Evolutionary conservation across 169 alveolate species (phyloP).

Genomic region (Cryptosporidium canis): DNA sequence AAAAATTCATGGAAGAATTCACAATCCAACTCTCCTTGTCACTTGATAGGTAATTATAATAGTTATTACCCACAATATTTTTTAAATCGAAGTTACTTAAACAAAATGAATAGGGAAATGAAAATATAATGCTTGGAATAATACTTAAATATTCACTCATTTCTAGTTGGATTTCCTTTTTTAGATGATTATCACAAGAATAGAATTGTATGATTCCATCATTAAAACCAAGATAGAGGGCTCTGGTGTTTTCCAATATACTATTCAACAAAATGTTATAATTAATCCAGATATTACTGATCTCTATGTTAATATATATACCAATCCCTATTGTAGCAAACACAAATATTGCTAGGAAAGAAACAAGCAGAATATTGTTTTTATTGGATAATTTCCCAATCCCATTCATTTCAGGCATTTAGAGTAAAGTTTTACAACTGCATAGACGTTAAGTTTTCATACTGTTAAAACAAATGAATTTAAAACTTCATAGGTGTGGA

Average conservation of each 20-base stretch:
- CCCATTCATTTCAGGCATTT: background rate
- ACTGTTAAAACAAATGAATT: background rate
- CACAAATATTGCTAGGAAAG: background rate
- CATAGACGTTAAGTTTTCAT: background rate
- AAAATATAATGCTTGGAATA: background rate
- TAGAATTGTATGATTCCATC: slow-evolving; percentile 18
- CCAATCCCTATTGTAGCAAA: background rate
- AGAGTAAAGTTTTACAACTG: background rate
- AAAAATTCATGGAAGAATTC: background rate
- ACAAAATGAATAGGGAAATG: slow-evolving; percentile 53
- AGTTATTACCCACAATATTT: background rate
- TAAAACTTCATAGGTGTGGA: slow-evolving; percentile 17
- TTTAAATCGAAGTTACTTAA: slow-evolving; percentile 2
- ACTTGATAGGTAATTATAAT: background rate
- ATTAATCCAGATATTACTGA: background rate
- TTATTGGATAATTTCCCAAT: background rate
- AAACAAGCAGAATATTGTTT: background rate
- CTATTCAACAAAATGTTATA: slow-evolving; percentile 42
- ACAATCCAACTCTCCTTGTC: background rate
- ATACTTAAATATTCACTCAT: slow-evolving; percentile 5
- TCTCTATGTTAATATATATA: slow-evolving; percentile 5
- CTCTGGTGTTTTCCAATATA: slow-evolving; percentile 39
- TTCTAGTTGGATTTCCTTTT: background rate
- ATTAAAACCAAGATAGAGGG: slow-evolving; percentile 38
- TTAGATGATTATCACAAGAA: slow-evolving; percentile 7